A percentile compares a stretch with the other conserved stretches of the same genome.
Conservation (phyloP, 768 basidiomycete genomes). For the Clitopilus passeckerianus region DNA sequence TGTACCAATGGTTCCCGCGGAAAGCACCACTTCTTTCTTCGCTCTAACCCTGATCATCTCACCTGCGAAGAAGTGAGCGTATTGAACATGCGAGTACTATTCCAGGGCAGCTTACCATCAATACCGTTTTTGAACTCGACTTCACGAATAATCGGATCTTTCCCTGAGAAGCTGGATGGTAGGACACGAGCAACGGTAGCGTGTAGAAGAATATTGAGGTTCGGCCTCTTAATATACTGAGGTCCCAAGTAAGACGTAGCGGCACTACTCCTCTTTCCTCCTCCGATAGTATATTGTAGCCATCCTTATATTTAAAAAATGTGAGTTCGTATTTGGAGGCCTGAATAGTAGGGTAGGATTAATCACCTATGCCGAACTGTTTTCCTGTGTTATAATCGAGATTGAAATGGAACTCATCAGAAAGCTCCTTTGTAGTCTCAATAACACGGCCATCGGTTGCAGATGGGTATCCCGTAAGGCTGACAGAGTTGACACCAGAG, state of each 20-base stretch:
- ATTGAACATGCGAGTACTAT: too few species aligned
- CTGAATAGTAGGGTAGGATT: too few species aligned
- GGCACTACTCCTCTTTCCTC: constrained; percentile 13
- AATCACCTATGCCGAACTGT: constrained; percentile 17
- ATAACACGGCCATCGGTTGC: constrained; percentile 13
- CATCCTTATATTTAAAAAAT: background rate
- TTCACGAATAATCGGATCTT: background rate
- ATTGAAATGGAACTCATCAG: constrained; percentile 21
- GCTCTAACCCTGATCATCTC: constrained; percentile 8
- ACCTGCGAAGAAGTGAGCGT: background rate
- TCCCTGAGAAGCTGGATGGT: too few species aligned
- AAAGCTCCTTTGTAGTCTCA: constrained; percentile 9
- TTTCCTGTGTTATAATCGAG: constrained; percentile 24
- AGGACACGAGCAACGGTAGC: background rate
- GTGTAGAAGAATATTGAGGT: background rate
- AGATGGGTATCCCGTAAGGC: constrained; percentile 17
- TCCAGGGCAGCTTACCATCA: background rate
- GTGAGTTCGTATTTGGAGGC: too few species aligned
- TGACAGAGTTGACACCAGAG: constrained; percentile 12
- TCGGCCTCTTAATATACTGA: background rate
- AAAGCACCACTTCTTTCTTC: constrained; percentile 30
- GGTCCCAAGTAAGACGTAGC: constrained; percentile 14
- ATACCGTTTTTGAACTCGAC: background rate
- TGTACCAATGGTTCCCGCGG: constrained; percentile 29
- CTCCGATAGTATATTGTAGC: constrained; percentile 9